Evolutionary conservation across 1,284 basidiomycete genomes (phyloP).

Genomic region (Cutaneotrichosporon mucoides): DNA sequence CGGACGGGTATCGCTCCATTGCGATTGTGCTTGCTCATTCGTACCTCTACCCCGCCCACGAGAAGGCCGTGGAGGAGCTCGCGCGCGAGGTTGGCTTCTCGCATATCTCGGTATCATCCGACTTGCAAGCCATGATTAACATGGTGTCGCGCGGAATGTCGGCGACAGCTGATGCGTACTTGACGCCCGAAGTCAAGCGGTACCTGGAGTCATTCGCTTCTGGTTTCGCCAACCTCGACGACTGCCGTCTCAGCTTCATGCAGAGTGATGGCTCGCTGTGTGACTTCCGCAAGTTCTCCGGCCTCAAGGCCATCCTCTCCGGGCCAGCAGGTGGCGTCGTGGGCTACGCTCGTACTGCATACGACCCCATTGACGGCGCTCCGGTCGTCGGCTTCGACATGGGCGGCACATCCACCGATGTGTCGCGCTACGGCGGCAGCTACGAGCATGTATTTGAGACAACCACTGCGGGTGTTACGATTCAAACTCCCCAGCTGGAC

Average conservation of each 20-base stretch:
- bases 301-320: conserved; percentile 73
- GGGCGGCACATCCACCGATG: conserved; percentile 89
- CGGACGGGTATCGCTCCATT: conserved; percentile 72
- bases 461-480: conserved; percentile 81
- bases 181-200: conserved; percentile 79
- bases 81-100: conserved; percentile 73
- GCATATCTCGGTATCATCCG: conserved; percentile 81
- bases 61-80: conserved; percentile 65
- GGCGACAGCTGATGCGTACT: conserved; percentile 91
- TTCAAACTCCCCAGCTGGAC: conserved; percentile 80
- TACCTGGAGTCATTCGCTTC: conserved; percentile 88
- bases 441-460: conserved; percentile 89
- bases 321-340: conserved; percentile 41
- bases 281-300: conserved; percentile 72
- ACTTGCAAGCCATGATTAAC: conserved; percentile 85
- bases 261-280: conserved; percentile 79
- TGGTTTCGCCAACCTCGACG: conserved; percentile 62
- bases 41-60: conserved; percentile 60
- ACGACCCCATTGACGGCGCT: conserved; percentile 23
- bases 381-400: conserved; percentile 56
- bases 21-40: conserved; percentile 85
- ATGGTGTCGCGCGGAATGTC: conserved; percentile 90
- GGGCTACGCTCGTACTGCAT: conserved; percentile 33
- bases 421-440: conserved; percentile 76
- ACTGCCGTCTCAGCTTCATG: conserved; percentile 62